Evolutionary conservation across 139 green algal genomes (phyloP).

Genomic region (Chlorella sp.): DNA sequence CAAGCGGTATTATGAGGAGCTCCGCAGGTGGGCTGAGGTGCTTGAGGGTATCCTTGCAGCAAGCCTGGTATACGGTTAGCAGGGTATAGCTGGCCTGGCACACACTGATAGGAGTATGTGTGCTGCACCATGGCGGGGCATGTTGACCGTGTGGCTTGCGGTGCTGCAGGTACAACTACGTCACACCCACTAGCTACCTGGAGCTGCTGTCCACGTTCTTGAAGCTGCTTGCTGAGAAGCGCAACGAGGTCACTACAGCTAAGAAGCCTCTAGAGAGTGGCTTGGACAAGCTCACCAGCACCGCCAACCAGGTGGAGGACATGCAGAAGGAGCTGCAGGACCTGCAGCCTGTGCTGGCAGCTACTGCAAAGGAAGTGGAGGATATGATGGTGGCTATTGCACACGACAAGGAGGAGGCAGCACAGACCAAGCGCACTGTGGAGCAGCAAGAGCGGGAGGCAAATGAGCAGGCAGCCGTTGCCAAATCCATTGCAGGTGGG

Average conservation of each 20-base stretch:
- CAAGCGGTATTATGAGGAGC: constrained; percentile 58
- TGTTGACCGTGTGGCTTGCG: no score
- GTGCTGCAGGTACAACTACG: constrained; percentile 55
- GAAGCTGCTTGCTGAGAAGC: constrained; percentile 45
- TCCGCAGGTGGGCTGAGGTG: no score
- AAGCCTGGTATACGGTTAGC: no score
- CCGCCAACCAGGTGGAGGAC: constrained; percentile 52
- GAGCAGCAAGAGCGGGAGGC: constrained; percentile 61
- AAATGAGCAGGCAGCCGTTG: constrained; percentile 56
- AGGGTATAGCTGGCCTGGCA: no score
- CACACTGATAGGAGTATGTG: no score
- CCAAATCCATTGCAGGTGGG: constrained; percentile 46
- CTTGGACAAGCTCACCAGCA: constrained; percentile 67
- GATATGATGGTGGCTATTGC: constrained; percentile 75
- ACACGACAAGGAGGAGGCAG: constrained; percentile 58
- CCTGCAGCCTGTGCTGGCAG: constrained; percentile 65
- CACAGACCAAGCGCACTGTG: constrained; percentile 55
- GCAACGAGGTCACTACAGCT: constrained; percentile 44
- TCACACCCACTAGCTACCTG: constrained; percentile 62
- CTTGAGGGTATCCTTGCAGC: no score
- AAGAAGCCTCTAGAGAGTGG: constrained; percentile 68
- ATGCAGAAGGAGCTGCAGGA: constrained; percentile 74
- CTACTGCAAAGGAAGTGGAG: constrained; percentile 63
- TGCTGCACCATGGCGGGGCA: no score
- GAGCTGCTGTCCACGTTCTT: constrained; percentile 63